These are phyloP conservation scores for Pleurotus tuoliensis DNA, from an alignment of 768 basidiomycete species.

Conservation along the genomic window DNA sequence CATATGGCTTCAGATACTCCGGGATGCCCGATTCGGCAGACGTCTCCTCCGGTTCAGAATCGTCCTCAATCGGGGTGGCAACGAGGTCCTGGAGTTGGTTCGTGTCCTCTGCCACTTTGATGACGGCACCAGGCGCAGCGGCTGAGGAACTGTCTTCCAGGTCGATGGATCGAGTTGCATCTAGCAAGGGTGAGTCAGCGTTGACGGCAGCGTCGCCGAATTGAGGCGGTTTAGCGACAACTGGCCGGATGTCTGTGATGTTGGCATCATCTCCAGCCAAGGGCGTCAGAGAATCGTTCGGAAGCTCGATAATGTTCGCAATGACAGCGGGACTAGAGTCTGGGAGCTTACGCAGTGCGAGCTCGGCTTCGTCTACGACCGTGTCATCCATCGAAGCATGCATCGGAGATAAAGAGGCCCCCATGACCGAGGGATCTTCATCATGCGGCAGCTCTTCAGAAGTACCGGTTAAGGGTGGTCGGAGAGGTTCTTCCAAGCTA, in stretches of 20 bases:
- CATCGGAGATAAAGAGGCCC: not conserved
- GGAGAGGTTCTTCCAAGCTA: not conserved
- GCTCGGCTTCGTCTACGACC: constrained; percentile 1
- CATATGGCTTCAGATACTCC: constrained; percentile 62
- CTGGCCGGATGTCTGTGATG: not conserved
- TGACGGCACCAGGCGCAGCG: too few species aligned
- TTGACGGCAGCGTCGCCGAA: too few species aligned
- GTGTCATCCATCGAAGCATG: constrained; percentile 2
- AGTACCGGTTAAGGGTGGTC: not conserved
- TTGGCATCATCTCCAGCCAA: not conserved
- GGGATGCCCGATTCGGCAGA: constrained; percentile 25
- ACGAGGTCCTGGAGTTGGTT: constrained; percentile 17
- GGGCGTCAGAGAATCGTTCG: not conserved
- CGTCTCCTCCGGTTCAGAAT: constrained; percentile 17
- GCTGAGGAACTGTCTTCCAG: too few species aligned
- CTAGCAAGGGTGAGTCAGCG: too few species aligned
- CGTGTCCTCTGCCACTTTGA: not conserved
- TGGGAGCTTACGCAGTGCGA: not conserved
- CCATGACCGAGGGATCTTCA: not conserved
- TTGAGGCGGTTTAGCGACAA: too few species aligned
- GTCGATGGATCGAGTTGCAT: too few species aligned
- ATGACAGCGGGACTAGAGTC: not conserved
- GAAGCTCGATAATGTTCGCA: not conserved
- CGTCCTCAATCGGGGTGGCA: constrained; percentile 28
- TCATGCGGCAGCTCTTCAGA: not conserved